A percentile compares a stretch with the other conserved stretches of the same genome.
phyloP scores from a whole-genome alignment of 2,329 filamentous ascomycete genomes.

The Calonectria montana region DNA sequence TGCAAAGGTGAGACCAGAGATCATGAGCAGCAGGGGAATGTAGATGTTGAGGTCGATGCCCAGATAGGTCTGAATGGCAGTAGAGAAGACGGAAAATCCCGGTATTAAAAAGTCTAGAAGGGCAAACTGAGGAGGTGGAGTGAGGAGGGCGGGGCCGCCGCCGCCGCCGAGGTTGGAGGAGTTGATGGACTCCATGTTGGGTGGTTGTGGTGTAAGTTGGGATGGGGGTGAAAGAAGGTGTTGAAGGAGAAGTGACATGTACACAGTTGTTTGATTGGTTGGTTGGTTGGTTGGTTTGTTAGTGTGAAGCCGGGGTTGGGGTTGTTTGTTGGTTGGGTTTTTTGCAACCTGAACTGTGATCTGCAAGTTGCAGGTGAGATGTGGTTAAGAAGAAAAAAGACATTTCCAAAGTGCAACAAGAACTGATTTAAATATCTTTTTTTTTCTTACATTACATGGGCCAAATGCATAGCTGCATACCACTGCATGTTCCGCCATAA shows the following conservation, averaged over 20 bases:
- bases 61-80: slow-evolving; percentile 65
- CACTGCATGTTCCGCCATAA: neutral
- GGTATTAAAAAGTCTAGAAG: slow-evolving; percentile 74
- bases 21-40: slow-evolving; percentile 65
- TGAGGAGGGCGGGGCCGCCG: slow-evolving; percentile 9
- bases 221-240: neutral
- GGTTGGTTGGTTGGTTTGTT: neutral
- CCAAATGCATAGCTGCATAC: neutral
- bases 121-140: slow-evolving; percentile 52
- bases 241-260: slow-evolving; percentile 27
- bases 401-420: neutral
- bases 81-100: slow-evolving; percentile 69
- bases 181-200: slow-evolving; percentile 41
- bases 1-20: slow-evolving; percentile 60
- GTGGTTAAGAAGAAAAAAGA: neutral
- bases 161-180: slow-evolving; percentile 26
- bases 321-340: no score
- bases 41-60: slow-evolving; percentile 73
- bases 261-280: neutral
- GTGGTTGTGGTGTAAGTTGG: neutral
- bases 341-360: neutral
- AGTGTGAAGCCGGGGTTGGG: no score
- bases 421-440: neutral
- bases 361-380: neutral
- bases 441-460: neutral